Evolutionary conservation across 257 asterid genomes (phyloP).

Genomic region (Coffea eugenioides): DNA sequence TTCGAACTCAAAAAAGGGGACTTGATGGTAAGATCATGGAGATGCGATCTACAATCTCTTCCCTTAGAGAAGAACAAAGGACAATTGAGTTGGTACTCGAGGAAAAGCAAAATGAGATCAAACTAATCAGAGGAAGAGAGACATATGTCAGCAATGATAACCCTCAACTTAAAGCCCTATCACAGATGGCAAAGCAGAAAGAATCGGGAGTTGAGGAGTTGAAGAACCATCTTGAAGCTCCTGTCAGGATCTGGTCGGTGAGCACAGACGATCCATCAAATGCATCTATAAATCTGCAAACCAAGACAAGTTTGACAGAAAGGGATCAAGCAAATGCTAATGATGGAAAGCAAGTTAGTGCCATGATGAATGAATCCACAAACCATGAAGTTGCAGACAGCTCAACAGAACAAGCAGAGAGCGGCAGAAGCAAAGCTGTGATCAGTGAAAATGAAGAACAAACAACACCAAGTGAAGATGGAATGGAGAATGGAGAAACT

Average conservation of each 20-base stretch:
- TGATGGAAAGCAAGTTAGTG: not conserved
- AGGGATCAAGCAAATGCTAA: not conserved
- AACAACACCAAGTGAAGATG: slow-evolving; percentile 13
- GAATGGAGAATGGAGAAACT: slow-evolving; percentile 10
- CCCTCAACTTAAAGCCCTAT: slow-evolving; percentile 34
- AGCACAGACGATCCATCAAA: slow-evolving; percentile 31
- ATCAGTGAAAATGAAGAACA: slow-evolving; percentile 5
- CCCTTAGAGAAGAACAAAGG: slow-evolving; percentile 60
- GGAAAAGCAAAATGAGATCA: slow-evolving; percentile 57
- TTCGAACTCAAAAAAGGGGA: slow-evolving; percentile 45
- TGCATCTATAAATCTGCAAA: slow-evolving; percentile 17
- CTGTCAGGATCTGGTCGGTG: slow-evolving; percentile 29
- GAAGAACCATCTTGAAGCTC: slow-evolving; percentile 30
- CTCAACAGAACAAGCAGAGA: slow-evolving; percentile 8
- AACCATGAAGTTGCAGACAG: slow-evolving; percentile 8
- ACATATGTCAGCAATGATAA: slow-evolving; percentile 15
- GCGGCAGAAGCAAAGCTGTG: slow-evolving; percentile 5
- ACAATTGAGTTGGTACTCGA: slow-evolving; percentile 37
- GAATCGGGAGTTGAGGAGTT: slow-evolving; percentile 45
- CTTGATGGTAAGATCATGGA: slow-evolving; percentile 41
- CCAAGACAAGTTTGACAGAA: not conserved
- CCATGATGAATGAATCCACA: slow-evolving; percentile 1
- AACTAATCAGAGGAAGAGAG: slow-evolving; percentile 29
- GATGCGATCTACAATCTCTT: slow-evolving; percentile 61
- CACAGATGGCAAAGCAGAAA: slow-evolving; percentile 27